These are phyloP conservation scores for Spergularia azorica DNA, from an alignment of 179 eudicot species.

Conservation along the genomic window DNA sequence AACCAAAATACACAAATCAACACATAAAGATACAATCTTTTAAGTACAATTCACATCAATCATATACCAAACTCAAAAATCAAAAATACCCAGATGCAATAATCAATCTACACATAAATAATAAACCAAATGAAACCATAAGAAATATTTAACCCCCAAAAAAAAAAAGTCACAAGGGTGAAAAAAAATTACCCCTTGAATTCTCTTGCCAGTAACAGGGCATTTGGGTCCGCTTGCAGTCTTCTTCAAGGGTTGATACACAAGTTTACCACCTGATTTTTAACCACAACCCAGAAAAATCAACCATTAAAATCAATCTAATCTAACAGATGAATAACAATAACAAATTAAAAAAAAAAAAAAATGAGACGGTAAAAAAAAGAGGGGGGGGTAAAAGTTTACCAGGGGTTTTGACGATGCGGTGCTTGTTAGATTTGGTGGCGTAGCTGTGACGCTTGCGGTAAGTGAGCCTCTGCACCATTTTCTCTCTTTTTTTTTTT, in stretches of 20 bases:
- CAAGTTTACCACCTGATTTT: constrained; percentile 43
- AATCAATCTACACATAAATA: background rate
- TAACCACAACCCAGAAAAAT: background rate
- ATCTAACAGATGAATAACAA: no score
- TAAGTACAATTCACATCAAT: no score
- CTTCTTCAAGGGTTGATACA: constrained; percentile 39
- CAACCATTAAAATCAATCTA: background rate
- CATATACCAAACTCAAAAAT: no score
- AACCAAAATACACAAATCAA: no score
- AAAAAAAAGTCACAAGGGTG: no score
- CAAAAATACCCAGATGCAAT: background rate
- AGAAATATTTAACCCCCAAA: no score
- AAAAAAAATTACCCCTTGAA: constrained; percentile 37
- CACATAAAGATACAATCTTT: no score
- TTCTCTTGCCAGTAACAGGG: constrained; percentile 44
- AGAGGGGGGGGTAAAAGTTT: background rate
- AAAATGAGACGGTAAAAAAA: background rate
- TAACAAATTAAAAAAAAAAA: background rate
- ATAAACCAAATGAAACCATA: background rate
- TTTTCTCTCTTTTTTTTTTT: constrained; percentile 13
- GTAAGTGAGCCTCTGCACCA: constrained; percentile 44
- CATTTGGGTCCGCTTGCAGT: constrained; percentile 43
- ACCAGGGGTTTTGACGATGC: constrained; percentile 54
- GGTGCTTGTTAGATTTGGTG: constrained; percentile 48
- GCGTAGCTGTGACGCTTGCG: constrained; percentile 49